Base-by-base conservation (phyloP, 2,329 filamentous ascomycete genomes). In the Botrytis elliptica region DNA sequence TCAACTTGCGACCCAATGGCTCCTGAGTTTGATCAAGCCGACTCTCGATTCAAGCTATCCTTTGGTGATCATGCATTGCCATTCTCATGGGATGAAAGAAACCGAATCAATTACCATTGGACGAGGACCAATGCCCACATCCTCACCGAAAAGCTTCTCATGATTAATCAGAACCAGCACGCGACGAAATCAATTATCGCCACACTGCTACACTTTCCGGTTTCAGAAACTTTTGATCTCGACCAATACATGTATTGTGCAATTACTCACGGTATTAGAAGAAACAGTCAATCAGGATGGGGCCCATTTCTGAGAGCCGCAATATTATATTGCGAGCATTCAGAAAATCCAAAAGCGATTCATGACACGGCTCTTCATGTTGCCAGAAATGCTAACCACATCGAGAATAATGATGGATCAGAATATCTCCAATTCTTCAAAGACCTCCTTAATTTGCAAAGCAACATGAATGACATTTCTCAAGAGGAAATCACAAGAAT, bases 101-200 rank as follows among this genome's bases (percentile, higher is more conserved):
- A 84, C 42, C 77, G 86, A 3, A 76, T 90, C 3, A 82, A 85
- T 73, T 80, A 81, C 52, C 83, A 85, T 52, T 86, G 84, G 83
- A 79, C 80, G 75, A 77, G 81, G 67, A 79, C 73, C 49, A 76
- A 77, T 38, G 75, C 79, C 7, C 89, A 87, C 75, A 83, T 89
- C n/a, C 89, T 92, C 70, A 80, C 91, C 38, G 89, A 90, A 79
- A 93, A 92, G 79, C 84, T 94, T 40, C 84, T 94, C 42, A 84
- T 84, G 33, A 85, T 92, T 67, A 86, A 91, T 75, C 88, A 91
- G 78, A 90, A 89, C 71, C 81, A 82, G 0, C 75, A 79, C 2
- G 84, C 84, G 3, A 89, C 87, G 2, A 84, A 87, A 68, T 83
- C 82, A 20, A 91, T 94, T 70, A 80, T 94, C 67, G 82, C 82